A percentile compares a stretch with the other conserved stretches of the same genome.
phyloP scores from a whole-genome alignment of 108 stramenopile genomes.

The Mediolabrus comicus region DNA sequence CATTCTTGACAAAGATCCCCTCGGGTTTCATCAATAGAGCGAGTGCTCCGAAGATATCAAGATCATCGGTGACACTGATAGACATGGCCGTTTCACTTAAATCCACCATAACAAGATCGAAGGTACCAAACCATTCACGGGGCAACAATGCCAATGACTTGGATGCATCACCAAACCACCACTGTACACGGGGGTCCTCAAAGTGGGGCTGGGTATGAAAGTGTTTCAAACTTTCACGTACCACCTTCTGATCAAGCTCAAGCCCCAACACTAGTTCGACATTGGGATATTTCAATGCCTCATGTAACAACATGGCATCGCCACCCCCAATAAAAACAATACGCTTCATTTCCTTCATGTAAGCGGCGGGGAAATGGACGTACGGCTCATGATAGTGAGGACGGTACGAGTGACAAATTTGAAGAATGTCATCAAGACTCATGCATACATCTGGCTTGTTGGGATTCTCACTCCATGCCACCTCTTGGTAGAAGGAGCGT shows the following conservation, averaged over 20 bases:
- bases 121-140: conserved; percentile 77
- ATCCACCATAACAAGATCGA: conserved; percentile 87
- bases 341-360: conserved; percentile 62
- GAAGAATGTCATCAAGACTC: conserved; percentile 69
- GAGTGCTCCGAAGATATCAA: conserved; percentile 79
- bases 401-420: conserved; percentile 76
- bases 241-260: conserved; percentile 81
- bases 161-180: conserved; percentile 92
- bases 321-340: conserved; percentile 86
- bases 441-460: conserved; percentile 67
- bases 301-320: conserved; percentile 86
- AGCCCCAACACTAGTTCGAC: conserved; percentile 78
- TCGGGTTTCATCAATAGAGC: conserved; percentile 74
- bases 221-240: conserved; percentile 68
- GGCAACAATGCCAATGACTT: conserved; percentile 78
- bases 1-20: conserved; percentile 87
- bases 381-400: conserved; percentile 84
- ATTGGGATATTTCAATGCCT: conserved; percentile 74
- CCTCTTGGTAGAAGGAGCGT: conserved; percentile 39
- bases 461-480: conserved; percentile 47
- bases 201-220: conserved; percentile 79
- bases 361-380: conserved; percentile 81
- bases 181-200: conserved; percentile 80
- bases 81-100: conserved; percentile 81
- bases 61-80: conserved; percentile 63